These are phyloP conservation scores for Alternaria postmessia DNA, from an alignment of 2,329 filamentous ascomycete genomes.

Conservation along the genomic window DNA sequence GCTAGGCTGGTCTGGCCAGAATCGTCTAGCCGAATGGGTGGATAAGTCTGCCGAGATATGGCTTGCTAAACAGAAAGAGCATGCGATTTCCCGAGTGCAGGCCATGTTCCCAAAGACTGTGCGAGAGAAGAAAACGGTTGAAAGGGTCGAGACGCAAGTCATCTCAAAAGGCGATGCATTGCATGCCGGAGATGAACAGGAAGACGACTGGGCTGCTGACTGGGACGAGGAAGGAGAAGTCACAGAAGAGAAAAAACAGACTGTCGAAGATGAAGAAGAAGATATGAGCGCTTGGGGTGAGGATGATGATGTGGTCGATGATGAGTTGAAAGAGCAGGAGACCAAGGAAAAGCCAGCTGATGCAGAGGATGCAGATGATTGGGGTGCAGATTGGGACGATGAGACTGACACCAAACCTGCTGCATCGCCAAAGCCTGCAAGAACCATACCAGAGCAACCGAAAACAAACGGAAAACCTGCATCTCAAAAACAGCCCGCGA, in stretches of 20 bases:
- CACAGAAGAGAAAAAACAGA: constrained; percentile 19
- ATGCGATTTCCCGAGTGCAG: constrained; percentile 77
- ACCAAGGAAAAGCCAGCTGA: constrained; percentile 48
- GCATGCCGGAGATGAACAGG: constrained; percentile 60
- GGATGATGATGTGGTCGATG: constrained; percentile 45
- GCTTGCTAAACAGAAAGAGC: constrained; percentile 84
- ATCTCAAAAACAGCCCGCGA: constrained; percentile 30
- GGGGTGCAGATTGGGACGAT: constrained; percentile 78
- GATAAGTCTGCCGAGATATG: constrained; percentile 81
- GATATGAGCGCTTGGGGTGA: constrained; percentile 60
- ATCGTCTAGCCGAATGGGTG: constrained; percentile 79
- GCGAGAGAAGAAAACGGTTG: constrained; percentile 73
- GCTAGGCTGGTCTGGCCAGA: constrained; percentile 68
- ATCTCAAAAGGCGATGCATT: constrained; percentile 74
- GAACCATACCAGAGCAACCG: constrained; percentile 35
- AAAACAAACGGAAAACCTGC: constrained; percentile 44
- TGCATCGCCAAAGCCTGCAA: constrained; percentile 17
- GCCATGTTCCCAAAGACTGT: constrained; percentile 72
- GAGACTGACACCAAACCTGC: constrained; percentile 54
- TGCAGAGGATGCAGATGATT: constrained; percentile 68
- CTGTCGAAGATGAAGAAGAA: constrained; percentile 58
- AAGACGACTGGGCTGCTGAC: constrained; percentile 81
- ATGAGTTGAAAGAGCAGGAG: constrained; percentile 30
- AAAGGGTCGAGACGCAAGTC: constrained; percentile 84
- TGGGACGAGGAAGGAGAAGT: constrained; percentile 67